Base-by-base conservation (phyloP, 176 grass and related monocot species). In the Saccharum officinarum region DNA sequence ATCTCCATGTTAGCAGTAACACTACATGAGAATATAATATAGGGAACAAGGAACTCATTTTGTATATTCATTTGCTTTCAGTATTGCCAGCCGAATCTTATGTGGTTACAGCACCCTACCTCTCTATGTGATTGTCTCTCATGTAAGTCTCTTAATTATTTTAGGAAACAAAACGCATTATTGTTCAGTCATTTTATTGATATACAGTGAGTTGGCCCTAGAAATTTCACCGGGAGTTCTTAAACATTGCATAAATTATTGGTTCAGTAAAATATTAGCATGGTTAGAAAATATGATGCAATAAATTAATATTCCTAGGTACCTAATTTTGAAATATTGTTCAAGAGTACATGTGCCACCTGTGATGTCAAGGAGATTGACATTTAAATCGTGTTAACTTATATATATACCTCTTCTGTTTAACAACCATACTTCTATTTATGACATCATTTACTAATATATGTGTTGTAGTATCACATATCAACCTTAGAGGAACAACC, bases 111-210 rank as follows among this genome's bases (percentile, higher is more conserved):
- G 77, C 80, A 93, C 91, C 10, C 80, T 98, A 13, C 95, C 95
- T 47, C 87, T 98, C 22, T 98, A 98, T 28, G 95, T 93, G 17
- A 83, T 98, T 45, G 65, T 98, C 12, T 94, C 95, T 45, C 95
- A 98, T 82, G 95, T 98, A 80, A 88, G 90, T 85, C 11, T 45
- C 54, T 65, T 71, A 64, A 80, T 8, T n/a, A 80, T 8, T n/a
- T 41, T 71, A 40, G 5, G 3, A 39, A 71, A n/a, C 4, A 78
- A 52, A 25, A 26, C 10, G 12, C 3, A 86, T 17, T 67, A 41
- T 61, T 57, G 5, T 71, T 64, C 1, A 12, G 1, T 8, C 2
- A 28, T 30, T 39, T 62, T 47, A 12, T 44, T 44, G 4, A 44
- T 71, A 44, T 71, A 44, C 0, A 23, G 15, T 86, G 7, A 50